Conservation (phyloP, 257 asterid species). For the Ehretia macrophylla region DNA sequence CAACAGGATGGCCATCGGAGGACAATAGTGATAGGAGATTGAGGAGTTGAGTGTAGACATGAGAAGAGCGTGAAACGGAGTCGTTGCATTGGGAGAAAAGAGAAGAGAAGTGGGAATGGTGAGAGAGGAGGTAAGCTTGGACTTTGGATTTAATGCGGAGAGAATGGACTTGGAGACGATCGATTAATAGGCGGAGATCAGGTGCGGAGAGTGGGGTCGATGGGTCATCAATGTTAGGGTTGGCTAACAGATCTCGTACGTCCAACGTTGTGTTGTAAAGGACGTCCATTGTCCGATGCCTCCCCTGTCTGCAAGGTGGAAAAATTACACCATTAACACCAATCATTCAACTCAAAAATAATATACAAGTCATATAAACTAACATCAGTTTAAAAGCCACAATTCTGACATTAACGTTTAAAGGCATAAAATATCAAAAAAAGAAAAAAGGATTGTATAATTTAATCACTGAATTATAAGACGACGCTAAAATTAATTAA, state of each 20-base stretch:
- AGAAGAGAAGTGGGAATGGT: slow-evolving; percentile 64
- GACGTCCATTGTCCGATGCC: too few species aligned
- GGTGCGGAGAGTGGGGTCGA: slow-evolving; percentile 81
- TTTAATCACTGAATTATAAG: too few species aligned
- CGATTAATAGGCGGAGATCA: slow-evolving; percentile 89
- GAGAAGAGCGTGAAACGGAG: slow-evolving; percentile 59
- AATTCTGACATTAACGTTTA: too few species aligned
- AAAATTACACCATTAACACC: too few species aligned
- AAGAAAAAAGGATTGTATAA: too few species aligned
- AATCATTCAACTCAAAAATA: too few species aligned
- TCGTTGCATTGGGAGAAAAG: slow-evolving; percentile 74
- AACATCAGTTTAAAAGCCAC: too few species aligned
- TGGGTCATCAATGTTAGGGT: slow-evolving; percentile 44
- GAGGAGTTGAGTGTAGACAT: slow-evolving; percentile 31
- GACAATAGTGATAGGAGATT: slow-evolving; percentile 49
- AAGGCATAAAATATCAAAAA: too few species aligned
- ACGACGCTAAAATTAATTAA: too few species aligned
- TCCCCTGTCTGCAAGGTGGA: too few species aligned
- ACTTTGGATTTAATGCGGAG: slow-evolving; percentile 77
- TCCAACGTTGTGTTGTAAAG: slow-evolving; percentile 27
- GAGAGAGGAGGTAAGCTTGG: slow-evolving; percentile 70
- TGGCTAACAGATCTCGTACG: slow-evolving; percentile 79
- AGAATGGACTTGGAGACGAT: slow-evolving; percentile 75
- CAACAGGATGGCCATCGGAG: slow-evolving; percentile 48
- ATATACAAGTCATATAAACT: too few species aligned